A percentile compares a stretch with the other conserved stretches of the same genome.
These are phyloP conservation scores for Hypoxylon rickii DNA, from an alignment of 495 filamentous ascomycete species.

Conservation along the genomic window DNA sequence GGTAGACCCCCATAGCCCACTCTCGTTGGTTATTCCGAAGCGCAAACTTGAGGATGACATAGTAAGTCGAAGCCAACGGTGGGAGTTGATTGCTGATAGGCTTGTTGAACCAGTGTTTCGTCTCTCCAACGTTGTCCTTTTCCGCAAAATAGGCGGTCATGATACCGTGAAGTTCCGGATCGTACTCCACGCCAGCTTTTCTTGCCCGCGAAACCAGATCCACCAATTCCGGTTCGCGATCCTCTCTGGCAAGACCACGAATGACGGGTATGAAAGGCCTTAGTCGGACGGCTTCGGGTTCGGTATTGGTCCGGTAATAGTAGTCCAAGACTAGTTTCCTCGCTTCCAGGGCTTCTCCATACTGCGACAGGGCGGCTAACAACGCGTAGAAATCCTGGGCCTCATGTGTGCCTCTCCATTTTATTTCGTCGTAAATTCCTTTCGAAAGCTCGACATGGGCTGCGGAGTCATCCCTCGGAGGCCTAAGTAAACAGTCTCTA, in stretches of 20 bases:
- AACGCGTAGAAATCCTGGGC: conserved; percentile 52
- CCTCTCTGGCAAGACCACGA: conserved; percentile 68
- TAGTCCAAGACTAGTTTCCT: conserved; percentile 54
- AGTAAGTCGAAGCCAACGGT: conserved; percentile 52
- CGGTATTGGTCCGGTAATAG: conserved; percentile 21
- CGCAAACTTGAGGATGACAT: conserved; percentile 55
- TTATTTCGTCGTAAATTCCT: conserved; percentile 59
- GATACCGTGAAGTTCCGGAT: conserved; percentile 46
- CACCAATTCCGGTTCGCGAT: conserved; percentile 59
- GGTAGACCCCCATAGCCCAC: conserved; percentile 68
- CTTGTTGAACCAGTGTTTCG: conserved; percentile 68
- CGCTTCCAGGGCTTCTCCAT: conserved; percentile 64
- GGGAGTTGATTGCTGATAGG: conserved; percentile 49
- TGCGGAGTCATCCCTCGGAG: conserved; percentile 44
- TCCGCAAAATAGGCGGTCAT: conserved; percentile 59
- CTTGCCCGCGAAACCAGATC: conserved; percentile 43
- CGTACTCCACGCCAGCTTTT: conserved; percentile 39
- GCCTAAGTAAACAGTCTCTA: conserved; percentile 41
- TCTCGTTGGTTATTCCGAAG: conserved; percentile 58
- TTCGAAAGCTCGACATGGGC: conserved; percentile 60
- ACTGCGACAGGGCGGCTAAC: conserved; percentile 60
- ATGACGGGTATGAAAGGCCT: conserved; percentile 62
- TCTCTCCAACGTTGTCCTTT: conserved; percentile 54
- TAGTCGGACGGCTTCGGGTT: conserved; percentile 34
- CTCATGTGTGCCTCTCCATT: conserved; percentile 24